A percentile compares a stretch with the other conserved stretches of the same genome.
Conservation (phyloP, 1,139 yeast genomes). For the Tardiomyces blankii region DNA sequence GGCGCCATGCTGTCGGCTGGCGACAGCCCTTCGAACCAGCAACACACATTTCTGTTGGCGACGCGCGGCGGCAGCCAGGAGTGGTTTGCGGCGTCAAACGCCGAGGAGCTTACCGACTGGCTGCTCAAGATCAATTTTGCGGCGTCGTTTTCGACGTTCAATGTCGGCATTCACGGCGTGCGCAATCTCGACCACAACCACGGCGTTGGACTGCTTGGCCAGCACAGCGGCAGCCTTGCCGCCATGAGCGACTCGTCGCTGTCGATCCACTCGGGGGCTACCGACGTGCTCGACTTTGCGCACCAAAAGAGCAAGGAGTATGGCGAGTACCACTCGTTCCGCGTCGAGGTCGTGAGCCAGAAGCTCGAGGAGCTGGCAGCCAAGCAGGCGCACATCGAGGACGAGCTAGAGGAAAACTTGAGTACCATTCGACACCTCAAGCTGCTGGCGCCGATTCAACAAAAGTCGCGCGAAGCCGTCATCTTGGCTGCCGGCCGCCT, state of each 20-base stretch:
- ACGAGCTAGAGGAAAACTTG: slow-evolving; percentile 19
- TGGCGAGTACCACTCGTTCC: slow-evolving; percentile 5
- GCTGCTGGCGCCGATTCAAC: slow-evolving; percentile 41
- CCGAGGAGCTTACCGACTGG: slow-evolving; percentile 42
- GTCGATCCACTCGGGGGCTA: background rate
- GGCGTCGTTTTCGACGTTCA: slow-evolving; percentile 39
- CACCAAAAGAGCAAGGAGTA: background rate
- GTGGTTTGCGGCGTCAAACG: slow-evolving; percentile 25
- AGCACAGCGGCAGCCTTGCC: background rate
- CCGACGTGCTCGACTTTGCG: background rate
- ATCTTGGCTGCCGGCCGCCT: slow-evolving; percentile 34
- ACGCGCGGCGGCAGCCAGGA: slow-evolving; percentile 27
- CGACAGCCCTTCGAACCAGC: slow-evolving; percentile 6
- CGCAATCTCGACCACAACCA: background rate
- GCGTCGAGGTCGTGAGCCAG: slow-evolving; percentile 13
- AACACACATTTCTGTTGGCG: slow-evolving; percentile 19
- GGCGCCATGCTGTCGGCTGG: slow-evolving; percentile 21
- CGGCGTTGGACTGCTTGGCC: background rate
- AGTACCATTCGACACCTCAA: slow-evolving; percentile 31
- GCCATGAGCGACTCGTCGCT: background rate
- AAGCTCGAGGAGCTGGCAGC: slow-evolving; percentile 16
- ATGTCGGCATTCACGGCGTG: slow-evolving; percentile 9
- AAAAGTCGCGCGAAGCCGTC: slow-evolving; percentile 39
- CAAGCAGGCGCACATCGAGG: background rate
- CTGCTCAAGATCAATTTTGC: slow-evolving; percentile 42